phyloP scores from a whole-genome alignment of 208 protist genomes.

The Novymonas esmeraldas region DNA sequence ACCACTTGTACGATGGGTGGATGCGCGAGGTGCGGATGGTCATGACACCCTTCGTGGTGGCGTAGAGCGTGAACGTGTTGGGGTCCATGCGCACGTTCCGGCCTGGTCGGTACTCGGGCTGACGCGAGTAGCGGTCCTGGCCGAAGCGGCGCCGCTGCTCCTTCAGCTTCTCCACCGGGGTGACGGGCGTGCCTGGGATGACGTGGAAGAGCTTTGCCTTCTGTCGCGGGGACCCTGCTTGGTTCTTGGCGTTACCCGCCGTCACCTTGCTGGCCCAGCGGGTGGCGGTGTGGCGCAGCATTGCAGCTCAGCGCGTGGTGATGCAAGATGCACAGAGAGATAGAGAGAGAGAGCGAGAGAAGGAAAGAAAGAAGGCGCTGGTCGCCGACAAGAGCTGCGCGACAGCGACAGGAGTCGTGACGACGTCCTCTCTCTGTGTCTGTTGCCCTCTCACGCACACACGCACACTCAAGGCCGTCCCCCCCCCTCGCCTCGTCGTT shows the following conservation, averaged over 20 bases:
- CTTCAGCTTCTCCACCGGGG: constrained; percentile 79
- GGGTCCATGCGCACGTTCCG: constrained; percentile 83
- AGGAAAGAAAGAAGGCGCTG: neutral
- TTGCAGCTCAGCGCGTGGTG: no score
- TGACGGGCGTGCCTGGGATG: constrained; percentile 75
- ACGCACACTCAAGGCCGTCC: no score
- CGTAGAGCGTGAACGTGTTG: constrained; percentile 82
- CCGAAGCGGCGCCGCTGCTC: constrained; percentile 79
- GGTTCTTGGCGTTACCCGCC: constrained; percentile 82
- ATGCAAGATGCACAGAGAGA: neutral
- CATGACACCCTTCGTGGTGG: constrained; percentile 80
- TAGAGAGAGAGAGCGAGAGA: neutral
- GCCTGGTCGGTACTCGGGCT: constrained; percentile 75
- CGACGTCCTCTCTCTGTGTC: neutral
- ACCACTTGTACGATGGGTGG: constrained; percentile 76
- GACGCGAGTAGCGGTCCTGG: constrained; percentile 75
- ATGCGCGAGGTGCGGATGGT: constrained; percentile 73
- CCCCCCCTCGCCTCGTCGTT: no score
- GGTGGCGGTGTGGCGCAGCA: constrained; percentile 46
- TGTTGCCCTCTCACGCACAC: no score
- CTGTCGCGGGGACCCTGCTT: constrained; percentile 59
- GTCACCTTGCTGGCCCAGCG: constrained; percentile 76
- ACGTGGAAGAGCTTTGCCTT: constrained; percentile 80
- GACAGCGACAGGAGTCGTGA: constrained; percentile 7
- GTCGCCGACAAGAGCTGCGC: neutral